Evolutionary conservation across 2,329 filamentous ascomycete species (phyloP), one percentile per base, ranked within the genome.

Genomic region (Fusarium transvaalense): DNA sequence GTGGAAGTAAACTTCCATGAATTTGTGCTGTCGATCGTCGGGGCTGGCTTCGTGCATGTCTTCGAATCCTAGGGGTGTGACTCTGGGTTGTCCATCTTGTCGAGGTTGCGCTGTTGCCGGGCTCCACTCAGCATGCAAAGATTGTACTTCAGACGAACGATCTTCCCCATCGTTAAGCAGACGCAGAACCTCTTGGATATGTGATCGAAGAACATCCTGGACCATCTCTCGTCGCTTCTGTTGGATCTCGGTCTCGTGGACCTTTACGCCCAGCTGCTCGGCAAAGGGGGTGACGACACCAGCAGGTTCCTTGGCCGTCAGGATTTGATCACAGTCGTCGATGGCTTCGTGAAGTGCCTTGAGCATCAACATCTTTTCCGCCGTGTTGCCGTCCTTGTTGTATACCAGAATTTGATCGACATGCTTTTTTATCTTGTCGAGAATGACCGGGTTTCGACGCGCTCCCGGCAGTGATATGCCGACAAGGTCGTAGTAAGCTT

Each of bases 1-100:
- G 13, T 78, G 66, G 64, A 87, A 88, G 71, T 88, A 88, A 3
- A 85, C 82, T 4, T 81, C 76, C 78, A 88, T 82, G n/a, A 88
- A 80, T 13, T 78, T 78, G 23, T 80, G 75, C 63, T 87, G 84
- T 34, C 84, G 81, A 17, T 83, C 80, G 27, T 86, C 84, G 0
- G 84, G 82, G 14, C 80, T 78, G 0, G 82, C 82, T 12, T 80
- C 76, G 56, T 82, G 79, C 34, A 88, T 82, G 13, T 84, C 81
- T 15, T 82, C 78, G 32, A 87, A 84, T 5, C 73, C 71, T 3
- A 60, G 66, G 14, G 58, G 66, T 12, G 71, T 63, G 6, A 56
- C 47, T n/a, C 71, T 64, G 7, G 59, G 45, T 23, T 47, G 63
- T 3, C 32, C 64, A 6, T 69, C 66, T 10, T 27, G 52, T 29